Conservation (phyloP, 2,329 filamentous ascomycete genomes). For the Fusarium mundagurra region DNA sequence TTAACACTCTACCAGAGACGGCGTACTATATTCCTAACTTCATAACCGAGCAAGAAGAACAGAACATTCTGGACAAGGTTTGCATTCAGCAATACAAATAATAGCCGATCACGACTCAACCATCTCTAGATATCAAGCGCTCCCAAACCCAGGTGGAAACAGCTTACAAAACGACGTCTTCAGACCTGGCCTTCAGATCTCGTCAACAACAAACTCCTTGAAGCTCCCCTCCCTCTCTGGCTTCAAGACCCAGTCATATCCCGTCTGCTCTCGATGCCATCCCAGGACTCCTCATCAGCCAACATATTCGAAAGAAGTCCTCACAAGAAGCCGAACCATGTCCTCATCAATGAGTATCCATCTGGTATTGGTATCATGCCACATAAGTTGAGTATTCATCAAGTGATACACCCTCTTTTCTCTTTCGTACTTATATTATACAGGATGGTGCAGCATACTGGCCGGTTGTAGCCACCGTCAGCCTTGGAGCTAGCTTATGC, state of each 20-base stretch:
- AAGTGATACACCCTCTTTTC: constrained; percentile 14
- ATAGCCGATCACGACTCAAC: constrained; percentile 26
- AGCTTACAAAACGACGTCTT: constrained; percentile 86
- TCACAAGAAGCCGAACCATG: constrained; percentile 84
- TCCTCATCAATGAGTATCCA: constrained; percentile 91
- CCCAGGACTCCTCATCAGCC: constrained; percentile 41
- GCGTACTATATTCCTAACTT: constrained; percentile 91
- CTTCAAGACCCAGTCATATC: constrained; percentile 75
- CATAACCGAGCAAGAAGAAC: constrained; percentile 80
- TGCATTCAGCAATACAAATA: constrained; percentile 14
- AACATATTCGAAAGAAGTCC: constrained; percentile 72
- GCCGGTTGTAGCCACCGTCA: constrained; percentile 90
- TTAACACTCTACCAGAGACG: constrained; percentile 66
- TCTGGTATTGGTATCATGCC: constrained; percentile 95
- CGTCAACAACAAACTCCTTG: constrained; percentile 79
- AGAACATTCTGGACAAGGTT: constrained; percentile 75
- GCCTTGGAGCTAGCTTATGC: constrained; percentile 80
- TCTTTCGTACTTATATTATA: constrained; percentile 47
- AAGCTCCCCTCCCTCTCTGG: constrained; percentile 78
- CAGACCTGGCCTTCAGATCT: constrained; percentile 91
- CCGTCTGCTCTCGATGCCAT: constrained; percentile 63
- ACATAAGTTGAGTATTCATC: constrained; percentile 70
- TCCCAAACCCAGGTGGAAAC: constrained; percentile 83
- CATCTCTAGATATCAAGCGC: constrained; percentile 63
- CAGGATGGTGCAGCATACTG: constrained; percentile 86